Evolutionary conservation across 805 yeast species (phyloP).

Genomic region (Kregervanrija delftensis): DNA sequence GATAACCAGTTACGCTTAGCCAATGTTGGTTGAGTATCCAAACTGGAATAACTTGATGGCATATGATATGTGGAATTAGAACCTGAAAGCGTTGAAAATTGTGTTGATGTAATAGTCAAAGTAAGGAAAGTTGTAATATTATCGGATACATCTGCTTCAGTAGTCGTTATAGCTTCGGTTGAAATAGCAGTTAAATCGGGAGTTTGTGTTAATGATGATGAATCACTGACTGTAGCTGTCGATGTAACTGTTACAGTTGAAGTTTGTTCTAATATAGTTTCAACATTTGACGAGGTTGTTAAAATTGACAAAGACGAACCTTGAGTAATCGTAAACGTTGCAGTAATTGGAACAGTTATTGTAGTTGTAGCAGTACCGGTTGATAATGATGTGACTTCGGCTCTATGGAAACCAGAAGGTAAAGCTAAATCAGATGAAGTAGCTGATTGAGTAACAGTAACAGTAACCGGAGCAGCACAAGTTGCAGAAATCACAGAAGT

Average conservation of each 20-base stretch:
- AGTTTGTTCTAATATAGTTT: conserved; percentile 17
- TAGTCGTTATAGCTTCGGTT: conserved; percentile 1
- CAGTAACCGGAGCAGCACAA: conserved; percentile 16
- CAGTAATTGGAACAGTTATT: conserved; percentile 25
- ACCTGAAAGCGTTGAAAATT: neutral
- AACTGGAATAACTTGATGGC: no score
- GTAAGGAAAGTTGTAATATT: neutral
- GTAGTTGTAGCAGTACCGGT: conserved; percentile 14
- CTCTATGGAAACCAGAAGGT: conserved; percentile 3
- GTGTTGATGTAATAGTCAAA: neutral
- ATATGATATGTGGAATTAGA: neutral
- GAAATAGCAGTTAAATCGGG: conserved; percentile 7
- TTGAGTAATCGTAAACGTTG: conserved; percentile 25
- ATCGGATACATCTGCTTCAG: neutral
- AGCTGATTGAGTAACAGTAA: conserved; percentile 23
- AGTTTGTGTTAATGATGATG: conserved; percentile 7
- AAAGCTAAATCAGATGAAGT: neutral
- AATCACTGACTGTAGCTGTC: conserved; percentile 10
- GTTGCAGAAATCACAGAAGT: conserved; percentile 1
- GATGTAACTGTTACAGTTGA: conserved; percentile 8
- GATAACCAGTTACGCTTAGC: no score
- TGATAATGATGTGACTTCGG: conserved; percentile 8
- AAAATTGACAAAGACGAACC: conserved; percentile 23
- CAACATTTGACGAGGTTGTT: conserved; percentile 24
- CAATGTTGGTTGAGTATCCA: no score